phyloP scores from a whole-genome alignment of 306 rosid genomes.

The Sindora glabra region DNA sequence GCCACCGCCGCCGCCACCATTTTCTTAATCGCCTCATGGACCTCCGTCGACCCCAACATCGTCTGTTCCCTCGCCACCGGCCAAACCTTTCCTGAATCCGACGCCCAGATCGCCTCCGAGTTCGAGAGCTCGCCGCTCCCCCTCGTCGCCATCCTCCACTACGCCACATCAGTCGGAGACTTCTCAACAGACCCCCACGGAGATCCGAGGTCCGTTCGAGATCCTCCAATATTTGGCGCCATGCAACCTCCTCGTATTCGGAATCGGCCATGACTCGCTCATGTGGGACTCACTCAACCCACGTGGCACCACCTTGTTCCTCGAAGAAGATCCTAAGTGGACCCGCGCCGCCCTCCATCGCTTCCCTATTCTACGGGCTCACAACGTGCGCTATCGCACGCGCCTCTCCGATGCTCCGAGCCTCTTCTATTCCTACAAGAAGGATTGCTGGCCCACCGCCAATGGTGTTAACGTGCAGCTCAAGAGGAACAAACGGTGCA shows the following conservation, averaged over 20 bases:
- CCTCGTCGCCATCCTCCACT: constrained; percentile 61
- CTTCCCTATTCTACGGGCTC: constrained; percentile 45
- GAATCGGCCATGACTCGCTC: constrained; percentile 73
- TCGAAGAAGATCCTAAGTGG: constrained; percentile 83
- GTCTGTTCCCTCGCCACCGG: constrained; percentile 18
- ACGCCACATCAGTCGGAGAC: constrained; percentile 48
- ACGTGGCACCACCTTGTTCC: constrained; percentile 65
- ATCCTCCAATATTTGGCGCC: constrained; percentile 49
- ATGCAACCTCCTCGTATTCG: constrained; percentile 76
- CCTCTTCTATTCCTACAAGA: constrained; percentile 32
- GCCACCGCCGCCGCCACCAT: constrained; percentile 17
- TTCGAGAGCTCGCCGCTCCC: constrained; percentile 20
- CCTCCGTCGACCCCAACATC: not conserved
- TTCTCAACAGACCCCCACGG: constrained; percentile 49
- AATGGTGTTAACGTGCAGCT: not conserved
- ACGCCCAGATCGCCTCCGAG: not conserved
- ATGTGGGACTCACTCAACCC: constrained; percentile 89
- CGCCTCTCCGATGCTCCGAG: constrained; percentile 40
- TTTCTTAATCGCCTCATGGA: constrained; percentile 18
- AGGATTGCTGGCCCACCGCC: constrained; percentile 21
- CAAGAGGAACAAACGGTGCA: constrained; percentile 30
- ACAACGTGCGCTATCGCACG: constrained; percentile 42
- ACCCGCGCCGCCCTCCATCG: constrained; percentile 29
- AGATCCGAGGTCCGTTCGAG: constrained; percentile 43
- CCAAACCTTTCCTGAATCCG: not conserved